Conservation (phyloP, 768 basidiomycete genomes). For the Rhizopogon sp. region DNA sequence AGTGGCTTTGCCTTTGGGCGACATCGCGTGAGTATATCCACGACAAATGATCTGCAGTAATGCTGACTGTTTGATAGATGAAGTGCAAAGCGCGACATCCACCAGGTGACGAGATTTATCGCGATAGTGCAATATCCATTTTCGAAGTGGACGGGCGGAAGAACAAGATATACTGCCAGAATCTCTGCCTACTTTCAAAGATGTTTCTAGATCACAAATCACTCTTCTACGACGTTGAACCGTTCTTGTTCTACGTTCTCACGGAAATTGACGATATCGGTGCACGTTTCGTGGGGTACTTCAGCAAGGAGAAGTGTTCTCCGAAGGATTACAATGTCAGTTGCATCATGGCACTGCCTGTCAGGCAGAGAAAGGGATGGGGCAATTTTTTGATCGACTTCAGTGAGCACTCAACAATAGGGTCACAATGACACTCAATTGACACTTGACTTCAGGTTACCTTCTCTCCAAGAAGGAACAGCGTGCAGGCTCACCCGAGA, state of each 20-base stretch:
- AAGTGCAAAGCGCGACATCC: conserved; percentile 96
- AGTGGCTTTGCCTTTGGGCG: conserved; percentile 80
- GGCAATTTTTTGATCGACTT: conserved; percentile 97
- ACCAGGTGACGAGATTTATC: conserved; percentile 97
- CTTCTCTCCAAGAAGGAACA: conserved; percentile 93
- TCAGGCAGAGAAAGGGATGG: conserved; percentile 93
- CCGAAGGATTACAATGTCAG: conserved; percentile 96
- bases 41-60: conserved; percentile 6
- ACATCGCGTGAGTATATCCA: conserved; percentile 61
- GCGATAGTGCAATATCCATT: conserved; percentile 82
- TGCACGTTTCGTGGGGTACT: conserved; percentile 95
- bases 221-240: conserved; percentile 98
- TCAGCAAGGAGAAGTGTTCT: conserved; percentile 97
- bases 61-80: conserved; percentile 44
- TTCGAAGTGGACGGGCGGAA: conserved; percentile 98
- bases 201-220: conserved; percentile 99
- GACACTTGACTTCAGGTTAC: conserved; percentile 59
- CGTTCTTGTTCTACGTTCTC: conserved; percentile 98
- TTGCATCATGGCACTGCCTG: conserved; percentile 98
- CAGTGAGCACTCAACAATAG: conserved; percentile 44
- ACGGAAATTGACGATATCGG: conserved; percentile 87
- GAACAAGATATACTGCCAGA: conserved; percentile 99
- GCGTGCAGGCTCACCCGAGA: conserved; percentile 88
- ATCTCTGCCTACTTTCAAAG: conserved; percentile 93
- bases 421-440: no score